phyloP scores from a whole-genome alignment of 768 basidiomycete species.

The Gautieria morchelliformis region DNA sequence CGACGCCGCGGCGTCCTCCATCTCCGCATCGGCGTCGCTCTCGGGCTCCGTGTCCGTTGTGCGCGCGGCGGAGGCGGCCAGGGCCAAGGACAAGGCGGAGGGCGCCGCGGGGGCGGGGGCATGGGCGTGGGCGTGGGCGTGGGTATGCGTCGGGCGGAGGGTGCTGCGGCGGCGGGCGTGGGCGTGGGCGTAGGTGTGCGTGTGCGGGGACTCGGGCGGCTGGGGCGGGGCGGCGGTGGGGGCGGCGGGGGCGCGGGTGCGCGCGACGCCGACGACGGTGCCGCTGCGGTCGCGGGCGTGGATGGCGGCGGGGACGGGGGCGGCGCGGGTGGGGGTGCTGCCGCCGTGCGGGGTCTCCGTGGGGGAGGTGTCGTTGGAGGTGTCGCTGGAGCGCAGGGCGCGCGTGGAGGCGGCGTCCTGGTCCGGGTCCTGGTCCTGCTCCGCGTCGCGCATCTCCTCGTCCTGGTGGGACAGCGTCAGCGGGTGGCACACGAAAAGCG shows the following conservation, averaged over 20 bases:
- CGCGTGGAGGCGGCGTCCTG: not conserved
- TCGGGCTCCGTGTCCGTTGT: constrained; percentile 77
- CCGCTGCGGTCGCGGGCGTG: constrained; percentile 10
- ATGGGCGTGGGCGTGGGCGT: too few relatives aligned
- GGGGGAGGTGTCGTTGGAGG: not conserved
- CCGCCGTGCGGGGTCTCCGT: not conserved
- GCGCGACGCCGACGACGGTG: too few relatives aligned
- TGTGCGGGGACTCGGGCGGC: constrained; percentile 10
- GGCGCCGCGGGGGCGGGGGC: too few relatives aligned
- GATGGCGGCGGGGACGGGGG: too few relatives aligned
- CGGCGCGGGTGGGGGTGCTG: constrained; percentile 4
- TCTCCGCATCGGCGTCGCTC: constrained; percentile 59
- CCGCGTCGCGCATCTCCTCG: constrained; percentile 23
- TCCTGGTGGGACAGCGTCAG: constrained; percentile 15
- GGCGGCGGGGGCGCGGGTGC: too few relatives aligned
- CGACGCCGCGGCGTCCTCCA: constrained; percentile 22
- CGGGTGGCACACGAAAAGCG: too few relatives aligned
- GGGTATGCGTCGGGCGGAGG: constrained; percentile 13
- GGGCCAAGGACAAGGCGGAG: too few relatives aligned
- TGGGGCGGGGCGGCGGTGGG: constrained; percentile 21
- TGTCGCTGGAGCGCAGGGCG: too few relatives aligned
- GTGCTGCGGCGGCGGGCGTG: constrained; percentile 17
- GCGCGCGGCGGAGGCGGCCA: too few relatives aligned
- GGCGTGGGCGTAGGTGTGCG: constrained; percentile 15
- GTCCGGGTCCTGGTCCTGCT: too few relatives aligned